Base-by-base conservation (phyloP, 2,329 filamentous ascomycete species). In the Ophiostoma angusticollis region DNA sequence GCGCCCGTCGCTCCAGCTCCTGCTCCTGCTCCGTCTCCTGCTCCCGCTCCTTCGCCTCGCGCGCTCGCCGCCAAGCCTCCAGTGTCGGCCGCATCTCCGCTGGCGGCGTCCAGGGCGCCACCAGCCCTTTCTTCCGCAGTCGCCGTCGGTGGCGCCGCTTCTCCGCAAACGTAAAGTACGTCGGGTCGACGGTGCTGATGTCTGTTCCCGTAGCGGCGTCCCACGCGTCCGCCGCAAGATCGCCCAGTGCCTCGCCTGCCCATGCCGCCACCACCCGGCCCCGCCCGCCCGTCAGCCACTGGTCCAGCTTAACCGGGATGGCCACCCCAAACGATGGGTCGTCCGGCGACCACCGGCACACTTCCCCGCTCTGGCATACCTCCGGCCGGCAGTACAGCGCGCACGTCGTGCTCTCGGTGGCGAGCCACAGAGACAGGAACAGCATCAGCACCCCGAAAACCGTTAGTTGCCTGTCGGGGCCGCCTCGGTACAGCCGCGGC, bases 291-390 rank as follows among this genome's bases (percentile, higher is more conserved):
- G 69, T 71, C 8, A 61, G 51, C 73, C 73, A 78, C 48, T 78
- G 65, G 50, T 79, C 74, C 11, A 78, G 50, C 57, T 78, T 78
- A 41, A 74, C 66, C 3, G 74, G 74, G 32, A 78, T 61, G 1
- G 72, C 70, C 28, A 60, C 62, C n/a, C 73, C 74, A 54, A 74
- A 78, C 19, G 65, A 65, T 0, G 74, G 74, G 51, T 78, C 74
- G 32, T 70, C 63, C 9, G 64, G 62, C 21, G 66, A 68, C 70
- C 70, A 78, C 25, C 65, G 59, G 50, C 72, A 77, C 2, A 63
- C 61, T 28, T 58, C 33, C 42, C 53, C 37, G 34, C 55, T 52
- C 17, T 61, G 61, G 46, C 73, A 76, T 23, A 60, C 61, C n/a
- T 57, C 51, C 2, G 72, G 70, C 13, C 67, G 66, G 50, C 71